Evolutionary conservation across 2,329 filamentous ascomycete species (phyloP), one percentile per base, ranked within the genome.

Genomic region (Sarocladium oryzae): DNA sequence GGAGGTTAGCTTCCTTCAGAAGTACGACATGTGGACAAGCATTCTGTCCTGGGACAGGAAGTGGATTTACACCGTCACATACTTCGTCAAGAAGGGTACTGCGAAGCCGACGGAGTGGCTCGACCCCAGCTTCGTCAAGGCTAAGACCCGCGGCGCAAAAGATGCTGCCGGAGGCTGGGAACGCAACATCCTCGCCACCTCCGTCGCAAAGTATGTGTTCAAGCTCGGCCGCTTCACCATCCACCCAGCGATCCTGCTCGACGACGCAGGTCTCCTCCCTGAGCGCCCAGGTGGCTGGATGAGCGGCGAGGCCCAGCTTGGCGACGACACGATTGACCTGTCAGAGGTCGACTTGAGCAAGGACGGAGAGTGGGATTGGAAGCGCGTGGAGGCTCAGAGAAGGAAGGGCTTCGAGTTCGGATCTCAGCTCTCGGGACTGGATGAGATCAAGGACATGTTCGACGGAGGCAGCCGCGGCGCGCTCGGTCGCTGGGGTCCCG

Each of bases 171-270:
- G 64, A 2, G 73, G 75, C 26, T 80, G 79, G 65, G 74, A 82
- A 64, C 82, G 78, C 66, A 81, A 79, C 54, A 76, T 92, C 35
- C 78, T 86, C 58, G 88, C 88, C 1, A 85, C 84, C 0, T 84
- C 83, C 1, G 67, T 92, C 38, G 84, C 80, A 70, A 91, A 90
- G 71, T 92, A 92, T 65, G 88, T 92, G 36, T 84, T 89, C 65
- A 92, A 92, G 72, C 76, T 89, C 52, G 88, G 86, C 1, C 76
- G 92, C 21, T 75, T 93, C 60, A 97, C 92, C 0, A 81, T 97
- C 3, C 82, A 91, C 56, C 91, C 93, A 0, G 86, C 90, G 58
- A 75, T 87, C 43, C 75, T 92, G 7, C 74, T 97, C 23, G 74
- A 79, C 38, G 79, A 84, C 32, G 85, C 85, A 48, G 82, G 84